phyloP scores from a whole-genome alignment of 176 grass and related monocot genomes.

The Guadua angustifolia region DNA sequence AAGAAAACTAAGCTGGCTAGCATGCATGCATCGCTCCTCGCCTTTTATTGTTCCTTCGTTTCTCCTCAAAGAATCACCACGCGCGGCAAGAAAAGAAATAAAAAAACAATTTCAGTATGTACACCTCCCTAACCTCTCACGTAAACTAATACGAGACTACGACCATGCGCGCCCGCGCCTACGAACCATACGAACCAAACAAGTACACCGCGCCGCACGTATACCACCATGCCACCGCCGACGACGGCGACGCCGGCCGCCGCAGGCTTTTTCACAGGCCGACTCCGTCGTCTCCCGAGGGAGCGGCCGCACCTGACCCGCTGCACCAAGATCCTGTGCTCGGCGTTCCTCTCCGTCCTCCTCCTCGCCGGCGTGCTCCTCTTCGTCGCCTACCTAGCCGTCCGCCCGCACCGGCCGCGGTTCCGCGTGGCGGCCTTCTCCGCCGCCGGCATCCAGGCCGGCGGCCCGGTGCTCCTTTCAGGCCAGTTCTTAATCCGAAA shows the following conservation, averaged over 20 bases:
- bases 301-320: constrained; percentile 54
- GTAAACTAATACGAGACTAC: constrained; percentile 20
- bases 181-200: background rate
- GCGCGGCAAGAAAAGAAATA: constrained; percentile 35
- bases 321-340: constrained; percentile 66
- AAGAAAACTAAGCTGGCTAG: constrained; percentile 30
- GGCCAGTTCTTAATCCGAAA: constrained; percentile 65
- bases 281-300: constrained; percentile 7
- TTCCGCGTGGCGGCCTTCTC: constrained; percentile 73
- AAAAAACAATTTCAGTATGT: background rate
- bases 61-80: constrained; percentile 57
- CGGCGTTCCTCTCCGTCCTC: constrained; percentile 61
- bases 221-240: background rate
- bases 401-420: constrained; percentile 85
- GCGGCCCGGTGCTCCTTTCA: constrained; percentile 29
- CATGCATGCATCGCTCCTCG: constrained; percentile 15
- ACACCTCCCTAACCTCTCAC: background rate
- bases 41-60: constrained; percentile 43
- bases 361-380: constrained; percentile 61
- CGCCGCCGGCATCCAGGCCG: constrained; percentile 43
- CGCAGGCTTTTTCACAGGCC: background rate
- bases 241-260: background rate
- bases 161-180: constrained; percentile 4
- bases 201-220: background rate
- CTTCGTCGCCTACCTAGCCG: constrained; percentile 72